These are phyloP conservation scores for Porogramme epimiltina DNA, from an alignment of 1,284 basidiomycete species.

Conservation along the genomic window DNA sequence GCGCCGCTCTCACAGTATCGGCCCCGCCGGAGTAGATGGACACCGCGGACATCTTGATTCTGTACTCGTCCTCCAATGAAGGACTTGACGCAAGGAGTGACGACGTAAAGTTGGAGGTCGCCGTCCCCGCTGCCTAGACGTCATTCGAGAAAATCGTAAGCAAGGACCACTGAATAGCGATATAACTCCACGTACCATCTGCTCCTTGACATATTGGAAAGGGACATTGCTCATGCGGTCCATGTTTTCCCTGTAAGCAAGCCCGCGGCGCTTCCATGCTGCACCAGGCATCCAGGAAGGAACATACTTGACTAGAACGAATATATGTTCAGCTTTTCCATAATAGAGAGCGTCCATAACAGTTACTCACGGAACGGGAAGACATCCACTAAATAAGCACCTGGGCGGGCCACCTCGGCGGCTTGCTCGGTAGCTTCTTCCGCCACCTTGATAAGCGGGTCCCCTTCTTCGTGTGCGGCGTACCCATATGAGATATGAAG, in stretches of 20 bases:
- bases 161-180: not conserved
- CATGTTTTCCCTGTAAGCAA: slow-evolving; percentile 50
- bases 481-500: slow-evolving; percentile 66
- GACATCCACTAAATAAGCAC: slow-evolving; percentile 35
- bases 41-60: slow-evolving; percentile 30
- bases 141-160: not conserved
- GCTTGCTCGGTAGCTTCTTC: slow-evolving; percentile 61
- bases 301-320: slow-evolving; percentile 51
- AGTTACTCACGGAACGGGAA: slow-evolving; percentile 34
- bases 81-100: slow-evolving; percentile 18
- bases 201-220: slow-evolving; percentile 57
- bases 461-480: slow-evolving; percentile 53
- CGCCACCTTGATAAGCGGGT: slow-evolving; percentile 60
- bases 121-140: slow-evolving; percentile 9
- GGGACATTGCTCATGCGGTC: slow-evolving; percentile 56
- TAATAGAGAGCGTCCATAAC: slow-evolving; percentile 42
- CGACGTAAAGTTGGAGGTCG: slow-evolving; percentile 14
- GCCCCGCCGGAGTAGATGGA: slow-evolving; percentile 32
- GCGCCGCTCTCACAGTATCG: slow-evolving; percentile 28
- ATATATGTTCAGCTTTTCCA: too few relatives aligned
- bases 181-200: slow-evolving; percentile 45
- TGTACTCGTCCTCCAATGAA: slow-evolving; percentile 21
- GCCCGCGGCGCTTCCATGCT: slow-evolving; percentile 54
- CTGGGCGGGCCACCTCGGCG: slow-evolving; percentile 49
- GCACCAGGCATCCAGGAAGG: slow-evolving; percentile 70